Evolutionary conservation across 2,329 filamentous ascomycete genomes (phyloP), one percentile per base, ranked within the genome.

Genomic region (Didymella segeticola): DNA sequence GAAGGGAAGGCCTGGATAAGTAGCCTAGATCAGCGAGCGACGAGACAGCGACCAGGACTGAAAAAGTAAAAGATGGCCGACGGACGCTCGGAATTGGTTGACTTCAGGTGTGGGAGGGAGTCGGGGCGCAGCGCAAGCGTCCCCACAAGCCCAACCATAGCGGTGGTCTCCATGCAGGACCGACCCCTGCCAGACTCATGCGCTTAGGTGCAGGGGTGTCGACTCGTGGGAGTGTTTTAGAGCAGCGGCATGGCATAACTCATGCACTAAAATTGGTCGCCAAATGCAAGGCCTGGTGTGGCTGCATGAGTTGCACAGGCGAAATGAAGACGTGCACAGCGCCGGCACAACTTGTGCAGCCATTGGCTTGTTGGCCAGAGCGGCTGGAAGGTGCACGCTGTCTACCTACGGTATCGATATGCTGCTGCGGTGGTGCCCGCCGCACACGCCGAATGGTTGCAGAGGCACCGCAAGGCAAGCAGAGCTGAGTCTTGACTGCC

Each of bases 41-140:
- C 72, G 66, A 72, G 69, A 72, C 69, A 63, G 57, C 57, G 67
- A 71, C 70, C 69, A 69, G 57, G 64, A 65, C 63, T 69, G 68
- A 73, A 76, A 72, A 61, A 75, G 74, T 73, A 70, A 75, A 75
- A 73, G 73, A 76, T 73, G 72, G 69, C 71, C 71, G 66, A 65
- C 63, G 66, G 69, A 59, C 62, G 68, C 70, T 67, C 68, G 72
- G 71, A 72, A 74, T 72, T 72, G 72, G 65, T 68, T 61, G 62
- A 66, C 64, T 62, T 59, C 56, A 55, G 53, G 60, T 56, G 63
- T 66, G 59, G 64, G 63, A 61, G 63, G 60, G 57, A 63, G 58
- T 64, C 62, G 68, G 69, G 69, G 73, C 73, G 71, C 72, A 74
- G 72, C 66, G 67, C 58, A 63, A 58, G 64, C 66, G 67, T 69